Percentiles rank a stretch among this genome's conserved stretches.
These are phyloP conservation scores for Sphenostylis stenocarpa DNA, from an alignment of 306 rosid genomes.

Conservation along the genomic window DNA sequence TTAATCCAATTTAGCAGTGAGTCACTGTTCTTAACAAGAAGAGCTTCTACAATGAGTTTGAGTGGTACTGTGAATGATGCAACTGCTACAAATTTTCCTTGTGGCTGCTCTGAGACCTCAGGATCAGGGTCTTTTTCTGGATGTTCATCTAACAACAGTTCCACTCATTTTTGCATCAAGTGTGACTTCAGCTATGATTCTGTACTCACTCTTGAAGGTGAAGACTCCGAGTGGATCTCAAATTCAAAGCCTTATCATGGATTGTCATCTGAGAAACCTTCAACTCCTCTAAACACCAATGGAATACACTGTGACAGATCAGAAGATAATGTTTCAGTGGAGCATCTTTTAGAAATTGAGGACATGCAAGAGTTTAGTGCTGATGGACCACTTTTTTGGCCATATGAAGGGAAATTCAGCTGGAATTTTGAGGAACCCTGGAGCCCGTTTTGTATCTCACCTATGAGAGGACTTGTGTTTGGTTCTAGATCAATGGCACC, in stretches of 20 bases:
- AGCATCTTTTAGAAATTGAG: conserved; percentile 27
- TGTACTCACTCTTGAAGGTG: conserved; percentile 43
- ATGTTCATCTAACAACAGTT: not conserved
- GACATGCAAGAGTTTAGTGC: not conserved
- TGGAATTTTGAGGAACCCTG: conserved; percentile 40
- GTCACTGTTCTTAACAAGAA: not conserved
- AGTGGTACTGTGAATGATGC: not conserved
- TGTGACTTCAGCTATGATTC: conserved; percentile 25
- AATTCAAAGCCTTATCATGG: conserved; percentile 22
- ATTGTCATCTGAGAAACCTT: not conserved
- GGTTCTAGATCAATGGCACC: conserved; percentile 30
- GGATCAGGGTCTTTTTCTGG: not conserved
- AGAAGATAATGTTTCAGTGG: conserved; percentile 8
- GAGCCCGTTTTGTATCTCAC: conserved; percentile 45
- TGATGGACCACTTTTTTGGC: conserved; percentile 64
- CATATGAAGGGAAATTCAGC: conserved; percentile 35
- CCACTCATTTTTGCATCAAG: not conserved
- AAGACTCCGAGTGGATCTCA: conserved; percentile 44
- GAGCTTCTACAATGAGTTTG: conserved; percentile 12
- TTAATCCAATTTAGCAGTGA: conserved; percentile 34
- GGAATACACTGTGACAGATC: not conserved
- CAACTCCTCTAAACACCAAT: not conserved
- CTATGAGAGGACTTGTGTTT: conserved; percentile 33
- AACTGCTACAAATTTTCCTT: not conserved
- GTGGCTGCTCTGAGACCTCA: not conserved